These are phyloP conservation scores for Powellomyces hirtus DNA, from an alignment of 192 early-diverging fungal species.

Conservation along the genomic window DNA sequence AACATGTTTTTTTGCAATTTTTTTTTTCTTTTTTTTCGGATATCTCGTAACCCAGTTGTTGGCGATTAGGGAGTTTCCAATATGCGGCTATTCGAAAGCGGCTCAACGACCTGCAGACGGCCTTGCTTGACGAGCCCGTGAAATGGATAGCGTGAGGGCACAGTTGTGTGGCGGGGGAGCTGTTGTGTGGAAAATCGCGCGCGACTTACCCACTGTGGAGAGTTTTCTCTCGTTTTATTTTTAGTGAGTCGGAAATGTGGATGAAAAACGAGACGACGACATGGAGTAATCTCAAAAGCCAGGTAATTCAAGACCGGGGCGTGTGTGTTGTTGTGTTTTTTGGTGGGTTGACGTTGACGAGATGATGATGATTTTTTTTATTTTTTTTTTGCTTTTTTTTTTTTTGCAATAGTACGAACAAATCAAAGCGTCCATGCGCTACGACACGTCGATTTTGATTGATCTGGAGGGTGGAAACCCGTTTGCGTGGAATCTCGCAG, in stretches of 20 bases:
- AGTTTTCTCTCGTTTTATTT: no score
- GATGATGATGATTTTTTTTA: no score
- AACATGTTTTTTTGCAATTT: no score
- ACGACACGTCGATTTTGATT: slow-evolving; percentile 42
- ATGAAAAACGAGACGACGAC: slow-evolving; percentile 47
- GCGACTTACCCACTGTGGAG: no score
- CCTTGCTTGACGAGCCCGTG: slow-evolving; percentile 45
- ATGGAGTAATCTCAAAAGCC: slow-evolving; percentile 50
- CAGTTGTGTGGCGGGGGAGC: background rate
- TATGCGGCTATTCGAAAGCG: slow-evolving; percentile 36
- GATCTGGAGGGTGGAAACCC: slow-evolving; percentile 56
- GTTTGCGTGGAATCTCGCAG: slow-evolving; percentile 55
- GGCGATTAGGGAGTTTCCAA: slow-evolving; percentile 24
- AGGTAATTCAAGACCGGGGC: no score
- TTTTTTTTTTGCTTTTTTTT: no score
- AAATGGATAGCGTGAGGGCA: slow-evolving; percentile 44
- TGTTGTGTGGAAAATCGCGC: no score
- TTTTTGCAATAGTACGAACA: slow-evolving; percentile 48
- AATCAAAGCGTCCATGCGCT: slow-evolving; percentile 47
- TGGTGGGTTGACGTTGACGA: no score
- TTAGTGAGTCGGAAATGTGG: slow-evolving; percentile 36
- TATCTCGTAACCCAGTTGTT: no score
- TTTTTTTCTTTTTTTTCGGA: no score
- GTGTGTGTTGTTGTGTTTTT: no score
- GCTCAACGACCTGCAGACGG: slow-evolving; percentile 41